Evolutionary conservation across 495 filamentous ascomycete species (phyloP), one percentile per base, ranked within the genome.

Genomic region (Acidiella bohemica): DNA sequence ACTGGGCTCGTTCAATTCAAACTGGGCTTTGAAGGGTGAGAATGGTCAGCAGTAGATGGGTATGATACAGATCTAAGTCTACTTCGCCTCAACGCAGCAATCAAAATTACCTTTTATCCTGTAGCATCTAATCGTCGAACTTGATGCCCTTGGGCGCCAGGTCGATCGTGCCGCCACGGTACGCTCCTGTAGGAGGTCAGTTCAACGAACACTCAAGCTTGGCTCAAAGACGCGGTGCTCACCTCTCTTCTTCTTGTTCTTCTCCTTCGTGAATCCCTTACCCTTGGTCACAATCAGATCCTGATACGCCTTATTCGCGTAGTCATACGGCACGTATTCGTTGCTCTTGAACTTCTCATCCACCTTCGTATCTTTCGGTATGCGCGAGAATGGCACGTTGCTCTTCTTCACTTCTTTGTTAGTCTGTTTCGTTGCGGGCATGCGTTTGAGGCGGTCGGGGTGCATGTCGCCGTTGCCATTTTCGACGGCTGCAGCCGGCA

Each of bases 241-340:
- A 51, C 92, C 92, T 51, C 82, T 62, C 70, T 84, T 84, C 67
- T 82, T 81, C 69, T 96, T 99, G 60, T 99, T 95, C 77, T 99
- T 99, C 66, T 96, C 92, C 71, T 99, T 99, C 39, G 88, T 99
- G 64, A 99, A 99, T 11, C 84, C 83, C 66, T 93, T 96, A 40
- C 92, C 92, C 56, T 78, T 84, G 19, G 88, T 95, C 18, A 93
- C 73, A 21, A 79, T 82, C 35, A 99, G 62, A 57, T 95, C 88
- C 42, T 80, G 70, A 50, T 81, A 81, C 24, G 92, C 92, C 37
- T 75, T 75, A 37, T 88, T 76, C 5, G 87, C 86, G 56, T 95
- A 99, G 26, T 84, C 84, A 50, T 93, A 84, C 4, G 75, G 61
- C 23, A 80, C 67, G 56, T 87, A 95, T 4, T 70, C 69, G 62